Evolutionary conservation across 768 basidiomycete species (phyloP), one percentile per base, ranked within the genome.

Genomic region (Pilatotrama ljubarskyi): DNA sequence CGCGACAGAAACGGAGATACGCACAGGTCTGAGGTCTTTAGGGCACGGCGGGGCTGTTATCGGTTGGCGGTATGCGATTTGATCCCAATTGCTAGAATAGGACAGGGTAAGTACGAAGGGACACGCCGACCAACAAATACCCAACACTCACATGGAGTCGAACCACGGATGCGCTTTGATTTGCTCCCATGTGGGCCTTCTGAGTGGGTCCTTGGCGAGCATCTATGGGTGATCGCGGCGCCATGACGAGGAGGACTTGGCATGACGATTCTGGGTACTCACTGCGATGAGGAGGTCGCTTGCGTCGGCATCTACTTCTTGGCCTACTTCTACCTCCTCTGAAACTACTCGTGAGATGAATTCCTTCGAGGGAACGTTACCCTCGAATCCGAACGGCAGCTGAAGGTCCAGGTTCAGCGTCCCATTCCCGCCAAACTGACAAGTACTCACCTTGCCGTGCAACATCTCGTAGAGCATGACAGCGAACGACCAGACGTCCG

Each of bases 401-500:
- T 54, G 18, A 5, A 24, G 2, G 15, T 24, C 1, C 6, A 10
- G 11, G 5, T 54, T 24, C 1, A 22, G 13, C 18, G 11, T 54
- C n/a, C 32, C 26, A 43, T 17, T 7, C 1, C 4, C 17, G 2
- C 10, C 11, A 17, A 14, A 6, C 29, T 7, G 35, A 37, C 25
- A 11, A 8, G 17, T 38, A 35, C 58, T 58, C 42, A 64, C 66
- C 52, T 58, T 57, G 17, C 67, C 66, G 43, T 56, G 50, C 18
- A 69, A 36, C 44, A 70, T 58, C 51, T 66, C 61, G 43, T 56
- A 64, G 24, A 69, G 41, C 67, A 80, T 75, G 63, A 79, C 76
- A 17, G 77, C 79, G 40, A 78, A 68, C 14, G 73, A 73, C 77
- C 76, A 81, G 38, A 78, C 73, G 58, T 81, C 80, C 9, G 74